phyloP scores from a whole-genome alignment of 257 asterid species.

The Verbena officinalis region DNA sequence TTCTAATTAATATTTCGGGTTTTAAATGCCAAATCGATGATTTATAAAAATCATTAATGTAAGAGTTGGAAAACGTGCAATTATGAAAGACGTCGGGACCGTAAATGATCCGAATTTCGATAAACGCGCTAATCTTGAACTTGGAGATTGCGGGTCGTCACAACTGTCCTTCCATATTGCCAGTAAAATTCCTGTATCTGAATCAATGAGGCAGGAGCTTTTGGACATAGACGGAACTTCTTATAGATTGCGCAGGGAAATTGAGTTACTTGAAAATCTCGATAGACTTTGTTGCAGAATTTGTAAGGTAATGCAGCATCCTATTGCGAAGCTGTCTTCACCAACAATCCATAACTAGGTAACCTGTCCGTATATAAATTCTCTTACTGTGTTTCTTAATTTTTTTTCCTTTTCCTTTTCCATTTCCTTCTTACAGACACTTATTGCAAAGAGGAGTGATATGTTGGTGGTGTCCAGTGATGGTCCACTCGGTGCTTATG shows the following conservation, averaged over 20 bases:
- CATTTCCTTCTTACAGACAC: conserved; percentile 43
- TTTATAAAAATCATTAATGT: no score
- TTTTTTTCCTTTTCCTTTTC: background rate
- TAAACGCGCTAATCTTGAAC: no score
- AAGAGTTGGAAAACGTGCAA: no score
- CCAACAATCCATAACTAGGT: background rate
- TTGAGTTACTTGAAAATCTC: conserved; percentile 85
- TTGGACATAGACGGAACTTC: conserved; percentile 95
- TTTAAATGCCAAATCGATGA: no score
- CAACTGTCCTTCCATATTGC: conserved; percentile 92
- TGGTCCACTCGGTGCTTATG: conserved; percentile 97
- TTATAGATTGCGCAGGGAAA: conserved; percentile 87
- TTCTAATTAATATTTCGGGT: no score
- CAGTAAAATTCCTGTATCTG: conserved; percentile 93
- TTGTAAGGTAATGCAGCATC: conserved; percentile 67
- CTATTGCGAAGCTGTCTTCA: background rate
- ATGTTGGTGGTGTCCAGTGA: conserved; percentile 95
- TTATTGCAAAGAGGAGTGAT: conserved; percentile 83
- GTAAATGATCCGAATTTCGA: no score
- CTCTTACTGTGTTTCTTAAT: background rate
- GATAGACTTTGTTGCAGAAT: conserved; percentile 77
- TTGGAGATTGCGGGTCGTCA: no score
- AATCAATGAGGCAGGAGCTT: conserved; percentile 89
- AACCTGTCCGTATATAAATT: background rate
- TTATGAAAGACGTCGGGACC: no score